Base-by-base conservation (phyloP, 805 yeast species). In the Clavispora vitiphila region DNA sequence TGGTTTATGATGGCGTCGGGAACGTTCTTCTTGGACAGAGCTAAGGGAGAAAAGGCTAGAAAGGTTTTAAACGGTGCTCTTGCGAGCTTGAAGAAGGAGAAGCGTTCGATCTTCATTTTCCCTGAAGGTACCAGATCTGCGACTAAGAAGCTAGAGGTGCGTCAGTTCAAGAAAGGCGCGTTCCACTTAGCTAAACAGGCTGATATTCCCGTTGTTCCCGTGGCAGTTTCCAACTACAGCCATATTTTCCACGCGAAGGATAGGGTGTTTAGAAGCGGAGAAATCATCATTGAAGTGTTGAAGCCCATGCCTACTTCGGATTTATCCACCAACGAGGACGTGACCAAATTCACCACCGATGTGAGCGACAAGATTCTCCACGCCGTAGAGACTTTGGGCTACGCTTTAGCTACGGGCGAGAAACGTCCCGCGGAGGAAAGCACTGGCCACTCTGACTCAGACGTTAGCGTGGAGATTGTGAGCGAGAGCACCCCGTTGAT, bases 101-200 rank as follows among this genome's bases (percentile, higher is more conserved):
- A 80, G 56, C 81, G 90, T 53, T 86, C 84, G 12, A 73, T 93
- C 19, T 93, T 83, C 75, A 80, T 93, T 67, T 93, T 90, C 72
- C 96, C 98, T 20, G 99, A 93, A 65, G 99, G 99, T 21, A 93
- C 99, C 2, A 78, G 99, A 64, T 88, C 97, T 0, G 85, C 83
- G 49, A 66, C 84, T 9, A 64, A 77, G 19, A 73, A 72, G 26
- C 82, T 95, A 38, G 79, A 73, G 3, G 65, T 93, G 60, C 72
- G 88, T 38, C 95, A 96, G 1, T 88, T 93, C 69, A 93, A 93
- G 65, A 93, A 93, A 61, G 99, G 99, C 41, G 97, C 98, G 0
- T 93, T 93, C 80, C 97, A 93, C 64, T 75, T 93, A 57, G 99
- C 99, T 7, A 84, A 86, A 48, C 96, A 89, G 64, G 95, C 95